Conservation (phyloP, 2,329 filamentous ascomycete species). For the Pestalotiopsis sp. region DNA sequence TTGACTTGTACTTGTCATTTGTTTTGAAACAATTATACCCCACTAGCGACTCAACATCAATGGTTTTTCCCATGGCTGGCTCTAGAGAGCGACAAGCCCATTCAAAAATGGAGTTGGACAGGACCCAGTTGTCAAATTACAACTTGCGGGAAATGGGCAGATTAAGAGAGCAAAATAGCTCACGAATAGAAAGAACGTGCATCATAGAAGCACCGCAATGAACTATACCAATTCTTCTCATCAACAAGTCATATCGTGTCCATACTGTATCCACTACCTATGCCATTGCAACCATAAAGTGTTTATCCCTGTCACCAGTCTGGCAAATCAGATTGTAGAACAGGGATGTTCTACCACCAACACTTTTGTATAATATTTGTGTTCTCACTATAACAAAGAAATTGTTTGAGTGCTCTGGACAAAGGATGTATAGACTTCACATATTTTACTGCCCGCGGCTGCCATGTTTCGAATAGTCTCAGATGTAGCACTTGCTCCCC, state of each 20-base stretch:
- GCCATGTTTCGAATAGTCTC: no score
- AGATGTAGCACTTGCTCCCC: no score
- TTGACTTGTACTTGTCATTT: not conserved
- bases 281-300: not conserved
- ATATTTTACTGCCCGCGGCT: no score
- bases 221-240: not conserved
- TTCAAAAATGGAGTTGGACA: not conserved
- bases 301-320: not conserved
- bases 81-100: not conserved
- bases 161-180: not conserved
- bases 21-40: constrained; percentile 2
- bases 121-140: not conserved
- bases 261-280: not conserved
- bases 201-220: not conserved
- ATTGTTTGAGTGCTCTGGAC: no score
- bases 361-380: not conserved
- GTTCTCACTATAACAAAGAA: not conserved
- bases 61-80: not conserved
- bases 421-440: no score
- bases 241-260: not conserved
- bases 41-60: not conserved
- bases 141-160: constrained; percentile 1
- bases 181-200: not conserved
- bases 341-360: not conserved
- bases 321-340: not conserved